Percentiles rank a stretch among this genome's conserved stretches.
These are phyloP conservation scores for Colletotrichum siamense DNA, from an alignment of 2,329 filamentous ascomycete species.

Conservation along the genomic window DNA sequence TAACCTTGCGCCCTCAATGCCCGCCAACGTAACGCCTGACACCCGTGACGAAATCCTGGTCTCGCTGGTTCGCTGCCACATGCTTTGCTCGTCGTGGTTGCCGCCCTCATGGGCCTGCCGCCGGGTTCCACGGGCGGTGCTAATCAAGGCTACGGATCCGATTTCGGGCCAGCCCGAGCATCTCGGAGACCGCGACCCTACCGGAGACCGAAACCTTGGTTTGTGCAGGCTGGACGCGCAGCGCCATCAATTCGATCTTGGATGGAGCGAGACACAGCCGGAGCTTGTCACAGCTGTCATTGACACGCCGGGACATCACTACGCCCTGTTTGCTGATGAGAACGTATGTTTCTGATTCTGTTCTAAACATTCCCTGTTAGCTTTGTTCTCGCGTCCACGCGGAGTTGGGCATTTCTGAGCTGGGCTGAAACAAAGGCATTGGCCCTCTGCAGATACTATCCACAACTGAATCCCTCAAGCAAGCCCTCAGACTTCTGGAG, in stretches of 20 bases:
- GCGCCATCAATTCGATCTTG: not conserved
- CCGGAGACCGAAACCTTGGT: not conserved
- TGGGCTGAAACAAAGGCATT: not conserved
- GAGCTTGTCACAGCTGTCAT: not conserved
- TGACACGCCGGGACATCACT: not conserved
- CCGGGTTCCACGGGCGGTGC: not conserved
- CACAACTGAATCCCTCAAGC: not conserved
- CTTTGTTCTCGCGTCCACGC: not conserved
- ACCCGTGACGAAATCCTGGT: not conserved
- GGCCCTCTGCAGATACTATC: not conserved
- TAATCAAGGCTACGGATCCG: not conserved
- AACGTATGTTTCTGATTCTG: not conserved
- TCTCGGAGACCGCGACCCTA: not conserved
- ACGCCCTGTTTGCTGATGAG: not conserved
- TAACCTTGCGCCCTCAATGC: not conserved
- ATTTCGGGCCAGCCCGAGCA: not conserved
- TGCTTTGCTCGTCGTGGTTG: not conserved
- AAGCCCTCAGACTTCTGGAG: not conserved
- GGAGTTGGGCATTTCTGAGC: rapidly evolving
- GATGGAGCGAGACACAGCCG: not conserved
- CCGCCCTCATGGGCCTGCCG: not conserved
- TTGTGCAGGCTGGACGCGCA: not conserved
- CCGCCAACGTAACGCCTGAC: not conserved
- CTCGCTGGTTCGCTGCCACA: not conserved
- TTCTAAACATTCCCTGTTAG: not conserved